A percentile compares a stretch with the other conserved stretches of the same genome.
phyloP scores from a whole-genome alignment of 176 grass and related monocot species.

The Secale cereale region DNA sequence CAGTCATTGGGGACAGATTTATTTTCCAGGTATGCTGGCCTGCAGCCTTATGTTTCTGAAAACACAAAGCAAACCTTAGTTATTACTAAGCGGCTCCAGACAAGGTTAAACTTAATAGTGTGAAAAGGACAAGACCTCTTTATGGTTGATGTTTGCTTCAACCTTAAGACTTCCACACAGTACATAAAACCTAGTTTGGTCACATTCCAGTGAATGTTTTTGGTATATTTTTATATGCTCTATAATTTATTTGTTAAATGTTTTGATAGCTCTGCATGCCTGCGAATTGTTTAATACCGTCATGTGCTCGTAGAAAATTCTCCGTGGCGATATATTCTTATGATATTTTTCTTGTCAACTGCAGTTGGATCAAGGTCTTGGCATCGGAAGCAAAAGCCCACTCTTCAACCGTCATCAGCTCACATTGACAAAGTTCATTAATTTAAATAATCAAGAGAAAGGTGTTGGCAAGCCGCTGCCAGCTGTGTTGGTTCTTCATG shows the following conservation, averaged over 20 bases:
- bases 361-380: slow-evolving; percentile 97
- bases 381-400: slow-evolving; percentile 90
- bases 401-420: slow-evolving; percentile 96
- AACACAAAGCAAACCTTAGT: background rate
- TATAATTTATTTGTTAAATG: background rate
- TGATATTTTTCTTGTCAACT: slow-evolving; percentile 20
- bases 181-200: background rate
- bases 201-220: background rate
- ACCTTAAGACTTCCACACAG: background rate
- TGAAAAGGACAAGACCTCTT: background rate
- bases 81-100: background rate
- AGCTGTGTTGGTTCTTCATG: slow-evolving; percentile 85
- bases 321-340: background rate
- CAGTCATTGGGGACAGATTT: slow-evolving; percentile 75
- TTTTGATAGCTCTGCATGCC: background rate
- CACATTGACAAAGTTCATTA: slow-evolving; percentile 80
- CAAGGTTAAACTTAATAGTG: background rate
- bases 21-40: slow-evolving; percentile 76
- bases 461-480: slow-evolving; percentile 71
- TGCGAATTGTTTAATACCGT: background rate
- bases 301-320: background rate
- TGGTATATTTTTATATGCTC: background rate
- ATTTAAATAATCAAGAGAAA: slow-evolving; percentile 79
- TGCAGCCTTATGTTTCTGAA: slow-evolving; percentile 18
- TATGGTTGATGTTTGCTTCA: slow-evolving; percentile 3